Evolutionary conservation across 1,139 yeast genomes (phyloP), one percentile per base, ranked within the genome.

Genomic region (Zhuliangozyma blackwelliae): DNA sequence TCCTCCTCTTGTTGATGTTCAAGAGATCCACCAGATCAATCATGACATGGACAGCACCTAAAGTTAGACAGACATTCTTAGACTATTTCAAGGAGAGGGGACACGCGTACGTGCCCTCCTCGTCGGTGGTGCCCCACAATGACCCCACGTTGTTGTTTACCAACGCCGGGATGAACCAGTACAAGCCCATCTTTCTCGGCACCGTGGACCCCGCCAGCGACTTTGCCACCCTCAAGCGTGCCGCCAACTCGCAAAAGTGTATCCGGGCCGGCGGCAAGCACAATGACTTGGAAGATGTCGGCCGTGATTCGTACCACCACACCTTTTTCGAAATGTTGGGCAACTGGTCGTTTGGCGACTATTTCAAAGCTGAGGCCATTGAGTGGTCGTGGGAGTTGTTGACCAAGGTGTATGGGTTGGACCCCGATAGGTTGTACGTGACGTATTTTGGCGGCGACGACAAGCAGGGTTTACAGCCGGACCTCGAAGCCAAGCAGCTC

Each of bases 201-300:
- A 90, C 97, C 4, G 97, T 88, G 32, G 97, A 94, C 51, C 98
- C 98, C 29, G 71, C 92, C 21, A 83, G 95, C 30, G 94, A 88
- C 36, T 84, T 92, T 53, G 83, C 88, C 52, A 72, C 71, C 46
- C 73, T 92, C 63, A 87, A 84, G 58, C 77, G 97, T 52, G 96
- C 98, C 32, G 85, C 77, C 53, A 92, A 92, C 72, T 88, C 97
- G 11, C 99, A 92, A 59, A 92, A 92, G 66, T 92, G 97, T 77
- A 90, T 92, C 54, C 82, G 99, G 68, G 99, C 99, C 29, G 99
- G 99, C 62, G 99, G 99, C 61, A 92, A 92, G 65, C 99, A 92
- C 64, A 92, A 92, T 57, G 99, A 92, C 68, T 77, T 92, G 57
- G 99, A 92, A 59, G 99, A 92, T 63, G 99, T 92, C 33, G 99